Percentiles rank a stretch among this genome's conserved stretches.
These are phyloP conservation scores for Lactifluus hygrophoroides DNA, from an alignment of 768 basidiomycete genomes.

Conservation along the genomic window DNA sequence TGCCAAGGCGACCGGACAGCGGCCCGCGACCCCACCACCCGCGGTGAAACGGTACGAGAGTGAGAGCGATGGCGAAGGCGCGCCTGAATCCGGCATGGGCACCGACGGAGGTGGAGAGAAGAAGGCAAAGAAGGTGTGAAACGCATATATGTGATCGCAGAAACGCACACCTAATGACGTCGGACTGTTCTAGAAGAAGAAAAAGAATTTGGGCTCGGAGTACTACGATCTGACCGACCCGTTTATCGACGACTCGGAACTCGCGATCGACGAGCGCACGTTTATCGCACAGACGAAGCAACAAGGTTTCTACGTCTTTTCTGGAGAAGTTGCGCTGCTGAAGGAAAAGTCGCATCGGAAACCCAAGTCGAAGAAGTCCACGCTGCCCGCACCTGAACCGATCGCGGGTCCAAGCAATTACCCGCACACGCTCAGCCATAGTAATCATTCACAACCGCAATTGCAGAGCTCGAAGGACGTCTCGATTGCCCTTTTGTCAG, in stretches of 20 bases:
- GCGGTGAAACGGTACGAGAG: conserved; percentile 35
- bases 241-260: conserved; percentile 96
- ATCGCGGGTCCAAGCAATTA: conserved; percentile 18
- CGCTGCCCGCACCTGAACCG: conserved; percentile 13
- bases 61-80: conserved; percentile 42
- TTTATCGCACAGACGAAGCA: conserved; percentile 89
- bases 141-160: background rate
- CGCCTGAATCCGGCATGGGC: conserved; percentile 13
- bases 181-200: conserved; percentile 22
- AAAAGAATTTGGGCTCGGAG: conserved; percentile 49
- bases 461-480: conserved; percentile 41
- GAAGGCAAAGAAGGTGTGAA: conserved; percentile 32
- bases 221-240: conserved; percentile 91
- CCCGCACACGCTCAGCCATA: conserved; percentile 5
- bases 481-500: conserved; percentile 40
- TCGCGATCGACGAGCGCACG: conserved; percentile 83
- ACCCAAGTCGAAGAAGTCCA: conserved; percentile 21
- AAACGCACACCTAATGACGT: too few species aligned
- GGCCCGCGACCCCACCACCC: conserved; percentile 45
- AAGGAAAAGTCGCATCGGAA: conserved; percentile 47
- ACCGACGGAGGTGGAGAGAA: conserved; percentile 27
- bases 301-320: conserved; percentile 86
- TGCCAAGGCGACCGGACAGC: conserved; percentile 58
- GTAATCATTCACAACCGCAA: conserved; percentile 4
- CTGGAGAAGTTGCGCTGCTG: conserved; percentile 78